A percentile compares a stretch with the other conserved stretches of the same genome.
phyloP scores from a whole-genome alignment of 257 asterid genomes.

The Nicotiana benthamiana region DNA sequence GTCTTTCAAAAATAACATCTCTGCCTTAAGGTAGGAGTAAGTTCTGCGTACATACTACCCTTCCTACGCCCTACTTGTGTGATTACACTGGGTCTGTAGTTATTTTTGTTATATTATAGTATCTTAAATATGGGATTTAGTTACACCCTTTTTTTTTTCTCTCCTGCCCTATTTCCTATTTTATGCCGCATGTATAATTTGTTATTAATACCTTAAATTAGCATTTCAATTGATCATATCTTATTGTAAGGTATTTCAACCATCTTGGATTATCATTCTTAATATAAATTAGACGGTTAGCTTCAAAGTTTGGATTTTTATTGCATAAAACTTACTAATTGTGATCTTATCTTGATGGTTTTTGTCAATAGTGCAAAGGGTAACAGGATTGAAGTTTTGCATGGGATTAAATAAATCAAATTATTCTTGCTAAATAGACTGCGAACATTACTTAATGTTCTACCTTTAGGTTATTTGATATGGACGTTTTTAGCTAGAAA shows the following conservation, averaged over 20 bases:
- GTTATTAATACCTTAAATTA: no score
- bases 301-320: neutral
- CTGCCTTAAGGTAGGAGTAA: no score
- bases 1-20: no score
- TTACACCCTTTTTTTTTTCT: no score
- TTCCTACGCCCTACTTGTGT: no score
- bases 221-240: conserved; percentile 66
- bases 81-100: no score
- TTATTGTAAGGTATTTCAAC: conserved; percentile 59
- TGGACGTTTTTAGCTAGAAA: neutral
- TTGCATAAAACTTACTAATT: neutral
- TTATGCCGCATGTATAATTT: no score
- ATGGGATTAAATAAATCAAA: neutral
- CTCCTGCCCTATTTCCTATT: no score
- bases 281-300: neutral
- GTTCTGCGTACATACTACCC: no score
- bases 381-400: neutral
- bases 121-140: no score
- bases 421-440: neutral
- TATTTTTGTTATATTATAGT: no score
- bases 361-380: neutral
- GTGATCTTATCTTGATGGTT: neutral
- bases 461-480: neutral
- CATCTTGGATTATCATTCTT: neutral
- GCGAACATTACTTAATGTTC: neutral